A percentile compares a stretch with the other conserved stretches of the same genome.
These are phyloP conservation scores for Diaporthe humulicola DNA, from an alignment of 2,329 filamentous ascomycete species.

Conservation along the genomic window DNA sequence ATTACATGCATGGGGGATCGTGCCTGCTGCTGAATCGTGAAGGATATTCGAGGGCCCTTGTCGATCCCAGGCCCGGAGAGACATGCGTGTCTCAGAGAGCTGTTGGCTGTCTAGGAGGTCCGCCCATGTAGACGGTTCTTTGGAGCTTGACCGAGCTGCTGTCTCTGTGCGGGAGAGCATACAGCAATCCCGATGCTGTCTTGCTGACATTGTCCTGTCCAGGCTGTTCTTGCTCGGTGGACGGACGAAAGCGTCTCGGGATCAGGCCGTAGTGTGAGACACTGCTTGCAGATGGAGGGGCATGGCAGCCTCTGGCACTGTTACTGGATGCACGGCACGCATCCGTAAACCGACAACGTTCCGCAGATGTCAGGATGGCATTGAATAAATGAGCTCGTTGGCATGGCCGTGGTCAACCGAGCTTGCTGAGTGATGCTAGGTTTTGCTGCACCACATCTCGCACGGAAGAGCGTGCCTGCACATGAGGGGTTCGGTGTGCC, in stretches of 20 bases:
- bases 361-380: not conserved
- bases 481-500: constrained; percentile 3
- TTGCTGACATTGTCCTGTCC: too few relatives aligned
- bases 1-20: constrained; percentile 31
- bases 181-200: not conserved
- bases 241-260: not conserved
- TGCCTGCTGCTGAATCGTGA: constrained; percentile 26
- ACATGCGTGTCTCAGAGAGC: constrained; percentile 3
- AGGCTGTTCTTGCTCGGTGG: not conserved
- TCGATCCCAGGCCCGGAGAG: constrained; percentile 9
- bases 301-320: not conserved
- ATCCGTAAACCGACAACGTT: not conserved
- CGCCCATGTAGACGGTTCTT: not conserved
- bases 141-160: not conserved
- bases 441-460: not conserved
- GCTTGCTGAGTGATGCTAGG: not conserved
- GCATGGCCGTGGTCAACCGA: not conserved
- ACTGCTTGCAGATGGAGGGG: not conserved
- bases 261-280: not conserved
- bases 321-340: not conserved
- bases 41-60: constrained; percentile 7
- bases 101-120: not conserved
- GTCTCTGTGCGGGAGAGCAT: not conserved
- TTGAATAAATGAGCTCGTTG: not conserved
- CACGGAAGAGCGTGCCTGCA: constrained; percentile 13